Base-by-base conservation (phyloP, 441 rosid genomes). In the Gossypium laxum region DNA sequence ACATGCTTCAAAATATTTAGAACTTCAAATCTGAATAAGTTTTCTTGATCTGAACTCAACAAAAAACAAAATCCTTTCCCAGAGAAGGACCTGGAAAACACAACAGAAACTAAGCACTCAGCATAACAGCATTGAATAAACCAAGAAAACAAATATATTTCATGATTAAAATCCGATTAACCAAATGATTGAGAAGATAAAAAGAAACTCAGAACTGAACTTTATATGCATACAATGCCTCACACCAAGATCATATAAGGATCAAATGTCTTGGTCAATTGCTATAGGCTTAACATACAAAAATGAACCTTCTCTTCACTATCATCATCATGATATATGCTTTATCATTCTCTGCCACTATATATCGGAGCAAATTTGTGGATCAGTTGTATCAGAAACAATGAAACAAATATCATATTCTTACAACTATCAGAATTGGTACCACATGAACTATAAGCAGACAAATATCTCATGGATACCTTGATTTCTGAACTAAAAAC, bases 1-100 rank as follows among this genome's bases (percentile, higher is more conserved):
- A 67, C 30, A 52, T 51, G 50, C 58, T 67, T 67, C 67, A 52
- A 38, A 38, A 62, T 38, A 18, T 17, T 18, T 41, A 63, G n/a
- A 43, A 41, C 68, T 41, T 65, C 21, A 66, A 45, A 47, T 14
- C 38, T 12, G 56, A 65, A n/a, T 12, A 28, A 67, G 15, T 24
- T 30, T 0, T 2, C 8, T 6, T 15, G 48, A 52, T 15, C 45
- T 11, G 48, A 11, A 60, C 56, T 52, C 0, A 11, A 68, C 28
- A 4, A 28, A 21, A 66, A 14, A 47, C 12, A 48, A 2, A 66
- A 22, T 22, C 43, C 28, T 11, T 24, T 14, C 70, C 69, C 57
- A 24, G n/a, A 32, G 8, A 14, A 24, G 56, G 41, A 66, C 70
- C 57, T 24, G 57, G 11, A 24, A 48, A 47, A 66, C 57, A 66